Conservation (phyloP, 768 basidiomycete species). For the Leucocoprinus birnbaumii region DNA sequence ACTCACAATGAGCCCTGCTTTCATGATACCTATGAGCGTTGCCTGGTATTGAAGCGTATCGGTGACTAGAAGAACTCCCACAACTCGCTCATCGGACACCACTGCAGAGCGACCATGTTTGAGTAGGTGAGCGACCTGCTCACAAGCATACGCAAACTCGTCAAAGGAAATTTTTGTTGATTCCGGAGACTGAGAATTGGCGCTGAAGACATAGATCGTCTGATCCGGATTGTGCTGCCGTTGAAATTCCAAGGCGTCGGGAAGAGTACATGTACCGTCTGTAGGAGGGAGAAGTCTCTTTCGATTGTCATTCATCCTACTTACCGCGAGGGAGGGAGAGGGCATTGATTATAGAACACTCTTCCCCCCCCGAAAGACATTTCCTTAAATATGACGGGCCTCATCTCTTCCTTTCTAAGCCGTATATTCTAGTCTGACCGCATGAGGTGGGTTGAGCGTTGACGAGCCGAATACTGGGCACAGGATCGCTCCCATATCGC, state of each 20-base stretch:
- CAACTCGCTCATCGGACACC: constrained; percentile 28
- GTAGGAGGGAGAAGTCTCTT: constrained; percentile 17
- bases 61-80: constrained; percentile 34
- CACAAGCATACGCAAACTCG: constrained; percentile 42
- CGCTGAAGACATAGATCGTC: constrained; percentile 28
- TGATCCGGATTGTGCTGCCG: constrained; percentile 28
- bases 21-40: constrained; percentile 32
- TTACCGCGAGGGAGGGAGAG: too few species aligned
- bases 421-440: too few species aligned
- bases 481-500: too few species aligned
- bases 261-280: constrained; percentile 30
- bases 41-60: constrained; percentile 39
- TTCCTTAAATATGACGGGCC: too few species aligned
- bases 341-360: too few species aligned
- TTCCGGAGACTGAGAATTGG: constrained; percentile 13
- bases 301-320: neutral
- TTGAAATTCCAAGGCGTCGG: constrained; percentile 32
- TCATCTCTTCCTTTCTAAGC: too few species aligned
- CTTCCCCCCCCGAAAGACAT: too few species aligned
- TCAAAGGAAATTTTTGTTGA: constrained; percentile 31
- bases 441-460: too few species aligned
- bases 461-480: too few species aligned
- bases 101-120: constrained; percentile 30
- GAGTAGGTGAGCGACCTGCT: constrained; percentile 37
- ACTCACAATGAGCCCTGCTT: constrained; percentile 33